Evolutionary conservation across 805 yeast genomes (phyloP).

Genomic region (Candida insectalens): DNA sequence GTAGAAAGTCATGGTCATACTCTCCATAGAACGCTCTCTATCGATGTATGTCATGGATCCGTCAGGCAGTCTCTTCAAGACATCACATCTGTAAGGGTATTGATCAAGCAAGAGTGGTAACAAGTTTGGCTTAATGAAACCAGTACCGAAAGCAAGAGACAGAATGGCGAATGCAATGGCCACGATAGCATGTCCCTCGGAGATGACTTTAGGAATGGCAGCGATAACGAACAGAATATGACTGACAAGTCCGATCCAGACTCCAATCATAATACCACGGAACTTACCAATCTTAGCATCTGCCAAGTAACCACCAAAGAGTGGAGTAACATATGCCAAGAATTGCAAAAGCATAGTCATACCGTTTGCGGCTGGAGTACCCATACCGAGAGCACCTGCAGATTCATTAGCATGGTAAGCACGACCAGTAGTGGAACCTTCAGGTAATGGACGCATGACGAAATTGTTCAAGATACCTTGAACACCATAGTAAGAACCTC

Average conservation of each 20-base stretch:
- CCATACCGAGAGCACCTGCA: slow-evolving; percentile 43
- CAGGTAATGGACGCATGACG: slow-evolving; percentile 42
- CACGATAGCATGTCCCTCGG: slow-evolving; percentile 26
- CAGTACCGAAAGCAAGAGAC: slow-evolving; percentile 36
- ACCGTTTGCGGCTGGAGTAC: slow-evolving; percentile 37
- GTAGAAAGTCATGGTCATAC: slow-evolving; percentile 35
- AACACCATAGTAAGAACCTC: slow-evolving; percentile 45
- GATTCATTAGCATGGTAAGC: slow-evolving; percentile 20
- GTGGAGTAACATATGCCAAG: slow-evolving; percentile 40
- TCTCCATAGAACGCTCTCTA: slow-evolving; percentile 31
- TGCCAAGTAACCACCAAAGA: slow-evolving; percentile 42
- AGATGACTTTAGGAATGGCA: slow-evolving; percentile 34
- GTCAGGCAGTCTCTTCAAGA: slow-evolving; percentile 43
- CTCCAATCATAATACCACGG: slow-evolving; percentile 41
- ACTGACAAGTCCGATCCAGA: slow-evolving; percentile 33
- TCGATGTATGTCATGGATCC: slow-evolving; percentile 61
- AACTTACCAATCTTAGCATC: slow-evolving; percentile 39
- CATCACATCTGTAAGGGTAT: slow-evolving; percentile 51
- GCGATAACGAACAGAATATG: slow-evolving; percentile 41
- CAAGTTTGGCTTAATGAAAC: slow-evolving; percentile 45
- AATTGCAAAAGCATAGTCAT: slow-evolving; percentile 37
- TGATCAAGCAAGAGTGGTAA: slow-evolving; percentile 47
- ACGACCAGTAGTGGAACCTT: slow-evolving; percentile 36
- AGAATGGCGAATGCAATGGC: slow-evolving; percentile 32
- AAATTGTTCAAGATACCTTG: slow-evolving; percentile 36